Base-by-base conservation (phyloP, 257 asterid genomes). In the Anisodus acutangulus region DNA sequence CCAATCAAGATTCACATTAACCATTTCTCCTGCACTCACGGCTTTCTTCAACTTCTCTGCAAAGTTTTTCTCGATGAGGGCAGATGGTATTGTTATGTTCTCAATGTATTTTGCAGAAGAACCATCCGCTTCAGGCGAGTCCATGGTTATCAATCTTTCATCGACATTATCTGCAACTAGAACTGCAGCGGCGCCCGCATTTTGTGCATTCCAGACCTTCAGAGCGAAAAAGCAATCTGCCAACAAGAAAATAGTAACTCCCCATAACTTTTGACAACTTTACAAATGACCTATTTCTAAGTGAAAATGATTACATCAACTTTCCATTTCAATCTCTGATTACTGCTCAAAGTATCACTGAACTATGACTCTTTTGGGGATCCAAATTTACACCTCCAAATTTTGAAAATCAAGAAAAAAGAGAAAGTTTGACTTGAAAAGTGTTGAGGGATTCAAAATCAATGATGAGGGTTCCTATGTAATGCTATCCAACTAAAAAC, bases 121-220 rank as follows among this genome's bases (percentile, higher is more conserved):
- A 68, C 71, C 64, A 78, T 88, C 94, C 79, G 89, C 98, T 88
- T 92, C 97, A 37, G 99, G 99, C 0, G 98, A 83, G 85, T 95
- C 99, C 99, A 95, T 95, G 45, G 99, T 95, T 84, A 95, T 90
- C 83, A 95, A 82, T 64, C 95, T 85, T 89, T 95, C 99, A 3
- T 92, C 91, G 10, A 90, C 16, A 83, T 91, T 62, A 86, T 94
- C 99, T 13, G 93, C 97, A 87, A 95, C 99, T 63, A 95, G 92
- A 82, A 95, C 98, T 71, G 99, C 99, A 72, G 98, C 94, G 6
- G 98, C 97, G 47, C 98, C 98, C 9, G 99, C 98, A 83, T 91
- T 95, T 86, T 95, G 99, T 79, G 98, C 97, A 84, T 95, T 94
- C 97, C 99, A 95, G 62, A 94, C 99, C 90, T 94, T 95, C 86